These are phyloP conservation scores for Plasmodium knowlesi DNA, from an alignment of 169 alveolate genomes.

Conservation along the genomic window DNA sequence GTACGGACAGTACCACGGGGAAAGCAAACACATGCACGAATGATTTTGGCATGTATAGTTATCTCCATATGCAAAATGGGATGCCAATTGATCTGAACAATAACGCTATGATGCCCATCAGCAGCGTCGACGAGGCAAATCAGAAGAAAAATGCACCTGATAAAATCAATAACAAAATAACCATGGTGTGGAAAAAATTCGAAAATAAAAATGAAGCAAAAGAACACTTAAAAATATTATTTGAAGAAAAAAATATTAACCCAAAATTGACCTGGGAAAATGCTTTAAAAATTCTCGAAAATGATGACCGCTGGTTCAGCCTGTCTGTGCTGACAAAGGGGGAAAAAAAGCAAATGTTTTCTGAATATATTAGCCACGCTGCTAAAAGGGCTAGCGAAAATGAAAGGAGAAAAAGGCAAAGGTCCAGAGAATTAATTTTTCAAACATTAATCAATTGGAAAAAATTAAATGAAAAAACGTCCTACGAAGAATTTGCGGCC, in stretches of 20 bases:
- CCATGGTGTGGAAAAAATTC: slow-evolving; percentile 59
- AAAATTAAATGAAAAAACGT: slow-evolving; percentile 75
- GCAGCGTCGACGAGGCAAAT: slow-evolving; percentile 26
- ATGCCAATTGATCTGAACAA: neutral
- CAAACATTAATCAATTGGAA: slow-evolving; percentile 80
- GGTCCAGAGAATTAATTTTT: slow-evolving; percentile 80
- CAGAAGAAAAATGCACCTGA: slow-evolving; percentile 2
- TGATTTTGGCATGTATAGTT: neutral
- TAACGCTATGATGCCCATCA: neutral
- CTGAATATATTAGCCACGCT: slow-evolving; percentile 87
- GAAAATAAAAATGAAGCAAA: slow-evolving; percentile 82
- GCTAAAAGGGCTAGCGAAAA: slow-evolving; percentile 85
- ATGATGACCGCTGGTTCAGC: slow-evolving; percentile 80
- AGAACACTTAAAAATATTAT: slow-evolving; percentile 76
- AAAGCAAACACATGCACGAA: neutral
- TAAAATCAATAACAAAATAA: neutral
- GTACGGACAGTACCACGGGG: neutral
- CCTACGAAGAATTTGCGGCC: slow-evolving; percentile 84
- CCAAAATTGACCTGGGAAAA: slow-evolving; percentile 85
- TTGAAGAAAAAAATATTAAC: slow-evolving; percentile 80
- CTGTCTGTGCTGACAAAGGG: slow-evolving; percentile 85
- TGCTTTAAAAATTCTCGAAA: slow-evolving; percentile 78
- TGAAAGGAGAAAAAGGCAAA: slow-evolving; percentile 82
- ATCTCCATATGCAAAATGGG: neutral
- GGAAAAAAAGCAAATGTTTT: slow-evolving; percentile 86